phyloP scores from a whole-genome alignment of 257 asterid genomes.

The Scutellaria minor region DNA sequence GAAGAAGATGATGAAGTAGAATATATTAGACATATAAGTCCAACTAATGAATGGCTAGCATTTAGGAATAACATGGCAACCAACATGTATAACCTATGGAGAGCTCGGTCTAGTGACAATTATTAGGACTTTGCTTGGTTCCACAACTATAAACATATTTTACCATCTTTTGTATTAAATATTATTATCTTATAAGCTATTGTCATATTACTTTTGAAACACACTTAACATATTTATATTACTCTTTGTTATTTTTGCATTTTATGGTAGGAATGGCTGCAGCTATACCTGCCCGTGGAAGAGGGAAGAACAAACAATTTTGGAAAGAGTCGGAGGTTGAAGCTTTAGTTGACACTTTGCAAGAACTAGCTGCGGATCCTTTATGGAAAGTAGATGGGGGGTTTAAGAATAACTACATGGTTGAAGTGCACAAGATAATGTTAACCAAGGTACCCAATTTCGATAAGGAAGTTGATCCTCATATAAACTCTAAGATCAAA shows the following conservation, averaged over 20 bases:
- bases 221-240: not conserved
- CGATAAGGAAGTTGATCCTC: not conserved
- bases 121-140: not conserved
- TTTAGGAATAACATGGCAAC: not conserved
- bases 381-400: not conserved
- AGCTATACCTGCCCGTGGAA: not conserved
- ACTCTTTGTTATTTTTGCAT: not conserved
- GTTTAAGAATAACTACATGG: not conserved
- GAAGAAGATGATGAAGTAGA: slow-evolving; percentile 1
- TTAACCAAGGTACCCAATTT: not conserved
- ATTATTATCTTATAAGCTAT: not conserved
- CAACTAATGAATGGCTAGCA: not conserved
- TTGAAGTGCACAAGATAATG: not conserved
- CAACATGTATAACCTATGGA: slow-evolving; percentile 2
- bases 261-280: not conserved
- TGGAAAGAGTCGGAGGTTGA: not conserved
- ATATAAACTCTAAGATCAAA: not conserved
- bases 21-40: not conserved
- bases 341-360: slow-evolving; percentile 10
- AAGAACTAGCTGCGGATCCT: not conserved
- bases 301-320: not conserved
- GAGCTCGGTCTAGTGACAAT: not conserved
- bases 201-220: not conserved
- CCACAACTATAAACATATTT: not conserved
- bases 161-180: not conserved